Conservation (phyloP, 768 basidiomycete species). For the Russula sp. region DNA sequence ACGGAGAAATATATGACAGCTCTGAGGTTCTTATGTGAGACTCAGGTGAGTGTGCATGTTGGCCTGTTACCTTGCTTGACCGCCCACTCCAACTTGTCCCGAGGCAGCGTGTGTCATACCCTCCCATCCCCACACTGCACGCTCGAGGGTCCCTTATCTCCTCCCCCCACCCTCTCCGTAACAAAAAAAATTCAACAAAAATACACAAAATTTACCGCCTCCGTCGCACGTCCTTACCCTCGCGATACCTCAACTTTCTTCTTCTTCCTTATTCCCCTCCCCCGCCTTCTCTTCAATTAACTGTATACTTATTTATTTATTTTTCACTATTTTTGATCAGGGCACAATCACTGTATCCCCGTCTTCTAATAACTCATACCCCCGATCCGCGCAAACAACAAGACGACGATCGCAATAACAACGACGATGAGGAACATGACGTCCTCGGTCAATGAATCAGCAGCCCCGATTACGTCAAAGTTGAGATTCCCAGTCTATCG, state of each 20-base stretch:
- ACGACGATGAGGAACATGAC: not conserved
- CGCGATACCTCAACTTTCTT: not conserved
- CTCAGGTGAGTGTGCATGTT: too few species aligned
- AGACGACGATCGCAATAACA: not conserved
- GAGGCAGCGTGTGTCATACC: slow-evolving; percentile 17
- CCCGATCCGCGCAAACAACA: not conserved
- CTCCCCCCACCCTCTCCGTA: not conserved
- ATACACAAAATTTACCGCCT: slow-evolving; percentile 4
- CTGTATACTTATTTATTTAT: slow-evolving; percentile 14
- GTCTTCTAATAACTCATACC: slow-evolving; percentile 18
- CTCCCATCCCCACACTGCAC: not conserved
- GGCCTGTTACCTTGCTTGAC: too few species aligned
- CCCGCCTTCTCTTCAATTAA: not conserved
- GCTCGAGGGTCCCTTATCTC: slow-evolving; percentile 20
- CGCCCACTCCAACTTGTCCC: too few species aligned
- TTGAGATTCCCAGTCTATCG: not conserved
- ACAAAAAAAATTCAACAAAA: slow-evolving; percentile 12
- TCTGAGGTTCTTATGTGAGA: too few species aligned
- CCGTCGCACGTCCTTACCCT: not conserved
- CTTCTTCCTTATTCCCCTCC: not conserved
- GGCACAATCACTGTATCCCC: slow-evolving; percentile 18
- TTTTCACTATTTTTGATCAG: not conserved
- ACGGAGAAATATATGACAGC: too few species aligned
- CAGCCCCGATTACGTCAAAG: slow-evolving; percentile 4
- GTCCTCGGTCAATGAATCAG: not conserved